Conservation (phyloP, 345 rosid species). For the Gossypium anomalum region DNA sequence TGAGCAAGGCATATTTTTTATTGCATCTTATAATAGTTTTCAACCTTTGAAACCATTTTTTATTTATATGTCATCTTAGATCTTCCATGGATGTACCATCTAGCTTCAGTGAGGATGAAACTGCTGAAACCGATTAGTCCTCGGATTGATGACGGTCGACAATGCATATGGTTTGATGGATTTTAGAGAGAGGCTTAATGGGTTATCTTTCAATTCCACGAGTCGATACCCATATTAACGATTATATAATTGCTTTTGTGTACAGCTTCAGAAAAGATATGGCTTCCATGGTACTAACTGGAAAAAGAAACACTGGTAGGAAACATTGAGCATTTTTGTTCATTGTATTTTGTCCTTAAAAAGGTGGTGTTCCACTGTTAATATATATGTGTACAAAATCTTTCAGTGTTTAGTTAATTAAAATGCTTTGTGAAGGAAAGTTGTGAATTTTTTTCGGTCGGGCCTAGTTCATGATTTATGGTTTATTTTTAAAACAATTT, state of each 20-base stretch:
- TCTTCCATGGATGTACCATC: slow-evolving; percentile 44
- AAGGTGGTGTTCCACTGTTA: slow-evolving; percentile 12
- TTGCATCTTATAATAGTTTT: not conserved
- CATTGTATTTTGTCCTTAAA: slow-evolving; percentile 6
- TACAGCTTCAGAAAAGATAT: slow-evolving; percentile 10
- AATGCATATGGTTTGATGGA: not conserved
- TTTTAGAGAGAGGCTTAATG: slow-evolving; percentile 10
- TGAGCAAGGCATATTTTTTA: not conserved
- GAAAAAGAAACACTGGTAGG: slow-evolving; percentile 17
- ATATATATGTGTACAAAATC: slow-evolving; percentile 22
- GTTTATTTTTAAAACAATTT: too few relatives aligned
- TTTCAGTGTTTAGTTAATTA: not conserved
- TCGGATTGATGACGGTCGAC: slow-evolving; percentile 24
- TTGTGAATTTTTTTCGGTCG: too few relatives aligned
- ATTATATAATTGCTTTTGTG: slow-evolving; percentile 13
- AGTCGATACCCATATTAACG: not conserved
- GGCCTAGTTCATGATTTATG: too few relatives aligned
- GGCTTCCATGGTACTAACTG: not conserved
- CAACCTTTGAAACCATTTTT: slow-evolving; percentile 10
- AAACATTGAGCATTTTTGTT: not conserved
- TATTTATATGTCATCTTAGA: slow-evolving; percentile 22
- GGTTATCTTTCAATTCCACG: not conserved
- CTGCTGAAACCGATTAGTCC: slow-evolving; percentile 58
- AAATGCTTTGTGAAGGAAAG: too few relatives aligned
- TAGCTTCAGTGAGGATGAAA: slow-evolving; percentile 70